phyloP scores from a whole-genome alignment of 441 rosid species.

The Rhodomyrtus psidioides region DNA sequence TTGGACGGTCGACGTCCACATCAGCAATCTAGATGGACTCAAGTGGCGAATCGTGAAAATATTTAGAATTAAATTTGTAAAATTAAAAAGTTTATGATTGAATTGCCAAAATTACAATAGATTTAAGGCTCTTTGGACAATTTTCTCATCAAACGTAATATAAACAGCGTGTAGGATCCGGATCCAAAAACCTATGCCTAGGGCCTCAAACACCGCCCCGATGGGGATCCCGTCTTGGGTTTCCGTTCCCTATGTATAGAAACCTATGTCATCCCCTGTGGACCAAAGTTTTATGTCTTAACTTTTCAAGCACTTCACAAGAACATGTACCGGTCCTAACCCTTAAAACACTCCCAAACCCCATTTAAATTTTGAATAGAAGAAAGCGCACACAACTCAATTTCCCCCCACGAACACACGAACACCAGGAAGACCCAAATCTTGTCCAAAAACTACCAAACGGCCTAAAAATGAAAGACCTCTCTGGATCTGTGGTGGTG shows the following conservation, averaged over 20 bases:
- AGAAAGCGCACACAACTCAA: background rate
- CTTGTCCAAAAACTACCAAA: background rate
- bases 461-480: background rate
- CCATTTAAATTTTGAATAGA: background rate
- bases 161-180: background rate
- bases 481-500: constrained; percentile 10
- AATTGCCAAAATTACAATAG: no score
- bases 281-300: background rate
- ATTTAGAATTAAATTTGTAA: no score
- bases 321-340: background rate
- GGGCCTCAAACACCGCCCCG: no score
- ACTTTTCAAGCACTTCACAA: background rate
- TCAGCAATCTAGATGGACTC: no score
- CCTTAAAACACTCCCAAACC: background rate
- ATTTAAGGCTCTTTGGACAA: no score
- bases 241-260: background rate
- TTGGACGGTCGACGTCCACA: no score
- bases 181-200: no score
- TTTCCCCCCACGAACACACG: background rate
- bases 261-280: background rate
- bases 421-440: background rate
- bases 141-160: background rate
- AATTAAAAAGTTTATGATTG: no score
- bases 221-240: background rate
- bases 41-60: no score